Percentiles rank a stretch among this genome's conserved stretches.
These are phyloP conservation scores for Miscanthus lutarioriparius DNA, from an alignment of 176 grass and related monocot genomes.

Conservation along the genomic window DNA sequence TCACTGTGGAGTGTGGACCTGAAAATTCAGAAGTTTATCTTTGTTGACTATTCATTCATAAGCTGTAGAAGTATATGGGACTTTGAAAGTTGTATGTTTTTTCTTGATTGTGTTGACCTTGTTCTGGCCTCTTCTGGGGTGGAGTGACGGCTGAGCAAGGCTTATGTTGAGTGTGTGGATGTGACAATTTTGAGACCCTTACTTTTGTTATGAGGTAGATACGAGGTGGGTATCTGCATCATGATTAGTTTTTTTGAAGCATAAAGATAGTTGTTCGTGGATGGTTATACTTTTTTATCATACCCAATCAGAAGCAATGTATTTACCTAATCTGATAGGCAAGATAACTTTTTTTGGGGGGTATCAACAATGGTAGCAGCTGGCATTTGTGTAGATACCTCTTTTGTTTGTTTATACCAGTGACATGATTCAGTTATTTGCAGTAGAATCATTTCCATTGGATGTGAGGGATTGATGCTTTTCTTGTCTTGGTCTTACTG, in stretches of 20 bases:
- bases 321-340: slow-evolving; percentile 13
- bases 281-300: slow-evolving; percentile 27
- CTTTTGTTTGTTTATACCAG: background rate
- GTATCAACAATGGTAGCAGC: background rate
- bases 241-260: too few relatives aligned
- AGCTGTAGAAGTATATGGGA: background rate
- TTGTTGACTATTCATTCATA: background rate
- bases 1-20: background rate
- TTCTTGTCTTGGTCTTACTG: slow-evolving; percentile 24
- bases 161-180: too few relatives aligned
- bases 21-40: background rate
- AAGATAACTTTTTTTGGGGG: slow-evolving; percentile 1
- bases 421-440: background rate
- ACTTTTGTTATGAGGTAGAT: too few relatives aligned
- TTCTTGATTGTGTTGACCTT: background rate
- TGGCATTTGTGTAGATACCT: background rate
- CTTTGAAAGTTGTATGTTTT: background rate
- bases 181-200: background rate
- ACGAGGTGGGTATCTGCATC: too few relatives aligned
- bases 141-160: background rate
- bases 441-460: background rate
- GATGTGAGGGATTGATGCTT: slow-evolving; percentile 32
- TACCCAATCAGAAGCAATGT: slow-evolving; percentile 20
- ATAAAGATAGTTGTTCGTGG: too few relatives aligned
- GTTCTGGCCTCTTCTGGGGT: background rate